Evolutionary conservation across 2,329 filamentous ascomycete species (phyloP).

Genomic region (Cladosporium oxysporum): DNA sequence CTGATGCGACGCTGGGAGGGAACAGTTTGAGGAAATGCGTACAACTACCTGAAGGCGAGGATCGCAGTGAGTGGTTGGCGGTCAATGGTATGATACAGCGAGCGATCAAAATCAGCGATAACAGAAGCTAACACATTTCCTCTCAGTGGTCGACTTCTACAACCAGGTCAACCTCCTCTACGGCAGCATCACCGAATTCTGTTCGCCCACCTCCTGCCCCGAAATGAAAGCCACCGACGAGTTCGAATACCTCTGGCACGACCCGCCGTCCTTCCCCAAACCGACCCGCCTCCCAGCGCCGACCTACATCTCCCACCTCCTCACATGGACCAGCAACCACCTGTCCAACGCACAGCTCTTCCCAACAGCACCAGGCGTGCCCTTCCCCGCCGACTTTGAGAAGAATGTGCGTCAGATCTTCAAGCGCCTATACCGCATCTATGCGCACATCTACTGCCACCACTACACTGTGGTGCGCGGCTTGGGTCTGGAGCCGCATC

Average conservation of each 20-base stretch:
- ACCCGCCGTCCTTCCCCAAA: slow-evolving; percentile 87
- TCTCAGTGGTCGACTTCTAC: slow-evolving; percentile 97
- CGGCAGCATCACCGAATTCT: slow-evolving; percentile 98
- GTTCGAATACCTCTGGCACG: slow-evolving; percentile 99
- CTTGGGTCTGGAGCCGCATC: slow-evolving; percentile 90
- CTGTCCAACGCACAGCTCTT: slow-evolving; percentile 96
- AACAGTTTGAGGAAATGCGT: slow-evolving; percentile 95
- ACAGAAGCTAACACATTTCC: slow-evolving; percentile 1
- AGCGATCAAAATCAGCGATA: not conserved
- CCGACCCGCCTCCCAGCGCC: slow-evolving; percentile 98
- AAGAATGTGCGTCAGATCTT: slow-evolving; percentile 98
- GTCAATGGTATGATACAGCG: slow-evolving; percentile 75
- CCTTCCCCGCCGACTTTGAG: slow-evolving; percentile 88
- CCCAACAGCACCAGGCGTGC: slow-evolving; percentile 71
- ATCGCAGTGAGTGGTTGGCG: slow-evolving; percentile 96
- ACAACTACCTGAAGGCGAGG: slow-evolving; percentile 93
- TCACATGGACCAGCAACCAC: slow-evolving; percentile 93
- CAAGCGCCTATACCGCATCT: slow-evolving; percentile 98
- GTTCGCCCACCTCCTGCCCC: slow-evolving; percentile 92
- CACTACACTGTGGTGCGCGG: slow-evolving; percentile 97
- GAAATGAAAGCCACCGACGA: slow-evolving; percentile 99
- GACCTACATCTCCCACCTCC: slow-evolving; percentile 95
- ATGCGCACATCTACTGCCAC: slow-evolving; percentile 96
- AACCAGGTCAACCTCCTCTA: slow-evolving; percentile 99
- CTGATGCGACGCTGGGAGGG: slow-evolving; percentile 92